phyloP scores from a whole-genome alignment of 768 basidiomycete species.

The Dentipellis sp. region DNA sequence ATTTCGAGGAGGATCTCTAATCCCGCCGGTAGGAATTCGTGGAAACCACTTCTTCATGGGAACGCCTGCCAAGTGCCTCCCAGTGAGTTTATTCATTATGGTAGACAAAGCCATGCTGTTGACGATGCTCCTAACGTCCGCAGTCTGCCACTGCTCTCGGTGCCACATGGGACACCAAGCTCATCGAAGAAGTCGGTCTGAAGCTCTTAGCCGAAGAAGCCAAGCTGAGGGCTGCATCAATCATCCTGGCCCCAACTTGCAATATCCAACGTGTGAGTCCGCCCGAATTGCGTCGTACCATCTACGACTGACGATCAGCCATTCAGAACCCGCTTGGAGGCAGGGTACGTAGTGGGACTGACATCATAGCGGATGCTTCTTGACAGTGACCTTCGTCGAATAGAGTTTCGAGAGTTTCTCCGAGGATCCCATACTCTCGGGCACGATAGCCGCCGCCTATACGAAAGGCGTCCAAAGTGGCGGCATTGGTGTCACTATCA shows the following conservation, averaged over 20 bases:
- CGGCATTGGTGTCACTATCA: slow-evolving; percentile 72
- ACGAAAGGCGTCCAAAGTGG: slow-evolving; percentile 68
- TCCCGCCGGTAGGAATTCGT: slow-evolving; percentile 30
- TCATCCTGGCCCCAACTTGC: slow-evolving; percentile 73
- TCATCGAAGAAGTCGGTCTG: slow-evolving; percentile 52
- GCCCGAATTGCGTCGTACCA: background rate
- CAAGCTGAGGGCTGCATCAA: slow-evolving; percentile 57
- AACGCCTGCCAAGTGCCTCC: slow-evolving; percentile 72
- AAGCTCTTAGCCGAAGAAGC: slow-evolving; percentile 65
- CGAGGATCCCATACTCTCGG: slow-evolving; percentile 70
- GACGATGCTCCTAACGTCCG: background rate
- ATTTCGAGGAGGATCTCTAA: background rate
- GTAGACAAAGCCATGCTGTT: too few relatives aligned
- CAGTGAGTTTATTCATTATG: slow-evolving; percentile 38
- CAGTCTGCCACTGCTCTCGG: slow-evolving; percentile 65
- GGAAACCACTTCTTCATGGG: slow-evolving; percentile 77
- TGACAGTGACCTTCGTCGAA: background rate
- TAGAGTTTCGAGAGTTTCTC: slow-evolving; percentile 75
- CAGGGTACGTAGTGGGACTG: slow-evolving; percentile 29
- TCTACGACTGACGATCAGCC: background rate
- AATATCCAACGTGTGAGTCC: slow-evolving; percentile 67
- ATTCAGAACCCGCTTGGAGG: slow-evolving; percentile 61
- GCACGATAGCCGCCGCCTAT: slow-evolving; percentile 60
- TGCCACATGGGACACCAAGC: slow-evolving; percentile 62
- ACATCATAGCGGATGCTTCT: too few relatives aligned